Percentiles rank a stretch among this genome's conserved stretches.
These are phyloP conservation scores for Euphorbia peplus DNA, from an alignment of 345 rosid genomes.

Conservation along the genomic window DNA sequence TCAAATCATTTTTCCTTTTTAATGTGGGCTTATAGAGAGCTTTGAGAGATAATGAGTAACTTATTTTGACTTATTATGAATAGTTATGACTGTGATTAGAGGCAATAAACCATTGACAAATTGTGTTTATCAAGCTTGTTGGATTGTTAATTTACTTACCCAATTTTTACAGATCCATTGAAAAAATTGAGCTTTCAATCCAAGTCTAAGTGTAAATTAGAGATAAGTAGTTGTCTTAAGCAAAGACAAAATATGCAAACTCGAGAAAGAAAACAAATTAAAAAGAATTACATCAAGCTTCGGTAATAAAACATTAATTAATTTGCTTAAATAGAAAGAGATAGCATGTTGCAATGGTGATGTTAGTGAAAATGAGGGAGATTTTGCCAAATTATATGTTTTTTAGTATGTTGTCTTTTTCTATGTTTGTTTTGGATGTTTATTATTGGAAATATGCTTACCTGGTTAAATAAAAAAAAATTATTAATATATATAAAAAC, in stretches of 20 bases:
- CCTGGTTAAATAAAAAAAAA: background rate
- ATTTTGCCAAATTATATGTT: background rate
- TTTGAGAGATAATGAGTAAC: too few relatives aligned
- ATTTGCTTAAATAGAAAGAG: conserved; percentile 5
- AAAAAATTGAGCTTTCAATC: background rate
- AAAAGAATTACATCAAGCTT: background rate
- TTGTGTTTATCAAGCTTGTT: background rate
- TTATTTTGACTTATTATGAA: background rate
- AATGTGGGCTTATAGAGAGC: background rate
- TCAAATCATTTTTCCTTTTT: conserved; percentile 10
- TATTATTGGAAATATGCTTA: background rate
- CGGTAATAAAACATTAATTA: background rate
- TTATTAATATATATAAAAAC: background rate
- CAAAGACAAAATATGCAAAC: conserved; percentile 7
- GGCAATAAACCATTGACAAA: background rate
- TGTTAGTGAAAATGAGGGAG: background rate
- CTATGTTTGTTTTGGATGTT: background rate
- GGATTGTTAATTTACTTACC: background rate
- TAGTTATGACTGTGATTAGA: background rate
- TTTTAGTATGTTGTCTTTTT: conserved; percentile 1
- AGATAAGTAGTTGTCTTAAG: conserved; percentile 2
- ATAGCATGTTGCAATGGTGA: background rate
- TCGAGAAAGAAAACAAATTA: background rate
- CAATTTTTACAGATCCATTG: too few relatives aligned
- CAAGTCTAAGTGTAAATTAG: background rate